Base-by-base conservation (phyloP, 2,329 filamentous ascomycete genomes). In the Botrytis tulipae region DNA sequence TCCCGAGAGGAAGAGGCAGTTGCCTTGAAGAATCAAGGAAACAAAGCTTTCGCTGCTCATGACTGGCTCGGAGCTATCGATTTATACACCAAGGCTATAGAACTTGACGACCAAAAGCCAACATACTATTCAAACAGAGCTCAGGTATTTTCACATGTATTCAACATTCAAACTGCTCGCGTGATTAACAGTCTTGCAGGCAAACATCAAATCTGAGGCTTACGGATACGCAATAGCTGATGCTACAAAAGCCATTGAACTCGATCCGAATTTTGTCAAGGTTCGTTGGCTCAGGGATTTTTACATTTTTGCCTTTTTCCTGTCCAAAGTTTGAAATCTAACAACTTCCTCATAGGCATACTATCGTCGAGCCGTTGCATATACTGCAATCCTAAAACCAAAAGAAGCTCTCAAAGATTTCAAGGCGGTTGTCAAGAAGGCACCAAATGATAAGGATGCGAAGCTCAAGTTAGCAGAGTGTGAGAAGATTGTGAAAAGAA, bases 81-180 rank as follows among this genome's bases (percentile, higher is more conserved):
- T 2, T 90, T 91, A 78, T 99, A 99, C 83, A 90, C 90, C 72
- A 89, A 97, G 83, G 95, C 95, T 40, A 98, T 99, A 81, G 91
- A 92, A 75, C 84, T 93, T 78, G 91, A 97, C 83, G 89, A 92
- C 81, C 87, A 92, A 78, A 92, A 98, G 80, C 93, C 95, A 10
- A 92, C 95, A 0, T 98, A 95, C 85, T 98, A 90, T 84, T 94
- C 93, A 79, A 99, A 99, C 84, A 89, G 96, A 82, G 96, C 96
- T 32, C 95, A 98, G 89, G 95, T 97, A 83, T 76, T 87, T 84
- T 42, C 40, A 48, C 20, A 73, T 75, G 70, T 61, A 42, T 37
- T 37, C 37, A 79, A 78, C 25, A 76, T 78, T 77, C 76, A 78
- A 77, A 63, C 65, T 80, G 80, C 80, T 85, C 83, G 83, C 82